phyloP scores from a whole-genome alignment of 441 rosid genomes.

The Aquilaria agallochum region DNA sequence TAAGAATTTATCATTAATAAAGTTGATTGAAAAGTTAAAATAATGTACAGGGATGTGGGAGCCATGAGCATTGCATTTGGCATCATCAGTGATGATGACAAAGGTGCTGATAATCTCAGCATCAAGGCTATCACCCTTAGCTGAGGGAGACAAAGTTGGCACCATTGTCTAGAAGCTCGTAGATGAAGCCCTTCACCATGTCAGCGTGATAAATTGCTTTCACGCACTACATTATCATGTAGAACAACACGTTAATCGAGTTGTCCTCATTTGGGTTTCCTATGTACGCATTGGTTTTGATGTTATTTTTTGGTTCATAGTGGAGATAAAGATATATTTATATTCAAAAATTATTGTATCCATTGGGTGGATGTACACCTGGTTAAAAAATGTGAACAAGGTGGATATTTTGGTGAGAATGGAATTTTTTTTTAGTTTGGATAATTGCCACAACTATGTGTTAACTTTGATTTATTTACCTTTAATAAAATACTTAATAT shows the following conservation, averaged over 20 bases:
- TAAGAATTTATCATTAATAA: neutral
- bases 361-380: too few species aligned
- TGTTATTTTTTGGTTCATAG: too few species aligned
- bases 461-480: too few species aligned
- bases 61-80: constrained; percentile 88
- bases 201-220: constrained; percentile 88
- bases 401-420: too few species aligned
- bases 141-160: constrained; percentile 56
- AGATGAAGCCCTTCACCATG: constrained; percentile 75
- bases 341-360: too few species aligned
- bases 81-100: constrained; percentile 88
- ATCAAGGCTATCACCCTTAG: constrained; percentile 77
- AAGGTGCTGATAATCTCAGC: constrained; percentile 92
- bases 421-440: too few species aligned
- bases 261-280: too few species aligned
- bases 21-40: neutral
- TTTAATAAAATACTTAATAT: too few species aligned
- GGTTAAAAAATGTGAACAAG: too few species aligned
- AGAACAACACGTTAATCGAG: constrained; percentile 55
- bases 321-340: too few species aligned
- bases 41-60: constrained; percentile 78
- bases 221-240: constrained; percentile 85
- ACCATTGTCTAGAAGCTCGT: constrained; percentile 40
- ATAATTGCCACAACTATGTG: too few species aligned
- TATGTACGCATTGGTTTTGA: too few species aligned